Evolutionary conservation across 2,329 filamentous ascomycete genomes (phyloP).

Genomic region (Talaromyces sp.): DNA sequence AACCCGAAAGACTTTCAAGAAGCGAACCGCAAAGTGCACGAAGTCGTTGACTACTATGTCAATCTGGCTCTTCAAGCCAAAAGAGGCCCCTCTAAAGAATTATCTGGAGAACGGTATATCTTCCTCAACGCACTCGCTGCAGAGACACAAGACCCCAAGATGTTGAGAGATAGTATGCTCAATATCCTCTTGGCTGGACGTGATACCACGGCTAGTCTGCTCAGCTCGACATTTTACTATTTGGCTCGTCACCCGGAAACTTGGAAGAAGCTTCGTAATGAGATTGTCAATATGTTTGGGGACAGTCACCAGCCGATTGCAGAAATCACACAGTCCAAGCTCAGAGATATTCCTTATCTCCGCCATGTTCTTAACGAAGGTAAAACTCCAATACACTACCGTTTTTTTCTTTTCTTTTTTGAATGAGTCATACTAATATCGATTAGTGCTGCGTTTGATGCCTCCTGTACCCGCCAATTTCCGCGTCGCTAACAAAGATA

Average conservation of each 20-base stretch:
- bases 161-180: conserved; percentile 46
- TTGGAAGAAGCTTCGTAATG: conserved; percentile 20
- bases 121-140: conserved; percentile 48
- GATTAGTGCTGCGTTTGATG: conserved; percentile 42
- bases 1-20: neutral
- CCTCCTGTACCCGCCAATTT: conserved; percentile 47
- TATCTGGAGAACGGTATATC: conserved; percentile 32
- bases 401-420: neutral
- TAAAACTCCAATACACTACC: neutral
- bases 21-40: conserved; percentile 1
- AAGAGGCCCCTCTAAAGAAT: conserved; percentile 14
- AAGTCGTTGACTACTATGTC: conserved; percentile 53
- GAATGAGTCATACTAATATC: neutral
- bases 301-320: neutral
- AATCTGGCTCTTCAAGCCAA: conserved; percentile 55
- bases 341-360: conserved; percentile 13
- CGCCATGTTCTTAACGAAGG: conserved; percentile 14
- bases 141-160: conserved; percentile 43
- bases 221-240: conserved; percentile 41
- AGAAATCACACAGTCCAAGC: conserved; percentile 28
- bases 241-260: conserved; percentile 24
- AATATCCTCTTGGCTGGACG: conserved; percentile 51
- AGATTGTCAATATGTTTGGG: conserved; percentile 19
- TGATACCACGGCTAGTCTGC: conserved; percentile 49
- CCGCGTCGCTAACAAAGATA: conserved; percentile 35